Conservation (phyloP, 2,329 filamentous ascomycete genomes). For the Basipetospora sp. region DNA sequence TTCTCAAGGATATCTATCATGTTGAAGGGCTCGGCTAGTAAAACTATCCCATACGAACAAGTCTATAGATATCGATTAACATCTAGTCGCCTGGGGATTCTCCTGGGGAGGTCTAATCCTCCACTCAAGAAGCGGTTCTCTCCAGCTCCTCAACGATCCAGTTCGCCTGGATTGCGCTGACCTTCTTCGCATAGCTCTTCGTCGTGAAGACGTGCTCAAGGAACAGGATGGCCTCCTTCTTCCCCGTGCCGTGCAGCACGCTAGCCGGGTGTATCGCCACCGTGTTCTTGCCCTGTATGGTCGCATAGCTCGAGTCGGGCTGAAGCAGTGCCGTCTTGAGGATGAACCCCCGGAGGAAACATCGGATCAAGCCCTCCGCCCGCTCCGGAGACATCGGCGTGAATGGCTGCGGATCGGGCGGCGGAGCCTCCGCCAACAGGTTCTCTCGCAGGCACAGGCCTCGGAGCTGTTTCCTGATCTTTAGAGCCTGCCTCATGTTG, state of each 20-base stretch:
- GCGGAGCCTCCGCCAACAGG: conserved; percentile 30
- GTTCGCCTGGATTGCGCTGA: conserved; percentile 43
- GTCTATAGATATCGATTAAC: too few species aligned
- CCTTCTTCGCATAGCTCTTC: conserved; percentile 53
- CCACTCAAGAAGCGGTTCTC: too few species aligned
- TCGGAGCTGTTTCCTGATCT: conserved; percentile 47
- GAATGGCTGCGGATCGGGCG: conserved; percentile 41
- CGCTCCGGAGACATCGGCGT: conserved; percentile 37
- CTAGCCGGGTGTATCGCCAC: conserved; percentile 50
- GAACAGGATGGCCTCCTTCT: conserved; percentile 54
- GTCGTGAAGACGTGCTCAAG: conserved; percentile 51
- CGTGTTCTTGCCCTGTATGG: conserved; percentile 42
- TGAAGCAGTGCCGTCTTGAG: conserved; percentile 45
- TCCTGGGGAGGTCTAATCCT: too few species aligned
- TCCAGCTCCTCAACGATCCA: conserved; percentile 42
- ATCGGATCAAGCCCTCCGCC: conserved; percentile 40
- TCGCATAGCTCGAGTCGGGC: conserved; percentile 47
- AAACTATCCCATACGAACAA: too few species aligned
- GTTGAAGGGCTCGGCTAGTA: too few species aligned
- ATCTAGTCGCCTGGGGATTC: too few species aligned
- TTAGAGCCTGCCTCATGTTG: conserved; percentile 48
- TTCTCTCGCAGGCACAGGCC: conserved; percentile 38
- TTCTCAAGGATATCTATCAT: too few species aligned
- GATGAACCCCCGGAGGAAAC: conserved; percentile 48
- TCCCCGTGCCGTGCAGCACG: conserved; percentile 41